Conservation (phyloP, 352 stramenopile species). For the Pythium biforme region DNA sequence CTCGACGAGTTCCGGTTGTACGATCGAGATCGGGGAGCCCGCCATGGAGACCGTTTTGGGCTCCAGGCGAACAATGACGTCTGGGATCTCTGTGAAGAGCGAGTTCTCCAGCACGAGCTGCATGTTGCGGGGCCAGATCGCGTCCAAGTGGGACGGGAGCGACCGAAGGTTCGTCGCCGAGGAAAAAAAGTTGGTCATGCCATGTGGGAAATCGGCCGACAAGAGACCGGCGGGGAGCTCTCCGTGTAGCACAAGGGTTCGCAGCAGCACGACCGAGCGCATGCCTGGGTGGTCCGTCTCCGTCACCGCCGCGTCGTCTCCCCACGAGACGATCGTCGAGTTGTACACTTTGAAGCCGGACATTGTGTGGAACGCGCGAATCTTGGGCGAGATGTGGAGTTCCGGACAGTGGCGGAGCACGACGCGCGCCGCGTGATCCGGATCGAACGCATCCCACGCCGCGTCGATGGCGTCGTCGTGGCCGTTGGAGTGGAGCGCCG, state of each 20-base stretch:
- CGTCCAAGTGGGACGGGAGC: slow-evolving; percentile 9
- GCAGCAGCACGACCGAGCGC: background rate
- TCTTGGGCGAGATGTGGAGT: background rate
- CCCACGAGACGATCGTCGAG: slow-evolving; percentile 11
- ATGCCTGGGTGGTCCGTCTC: background rate
- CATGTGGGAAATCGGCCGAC: slow-evolving; percentile 5
- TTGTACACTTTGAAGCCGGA: slow-evolving; percentile 22
- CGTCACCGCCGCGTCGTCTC: background rate
- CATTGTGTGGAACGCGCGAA: background rate
- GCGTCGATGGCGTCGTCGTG: background rate
- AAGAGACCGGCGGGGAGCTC: slow-evolving; percentile 9
- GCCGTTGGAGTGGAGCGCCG: background rate
- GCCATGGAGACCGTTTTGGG: slow-evolving; percentile 9
- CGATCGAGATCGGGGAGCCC: background rate
- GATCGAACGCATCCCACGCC: slow-evolving; percentile 4
- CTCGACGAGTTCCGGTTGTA: slow-evolving; percentile 6
- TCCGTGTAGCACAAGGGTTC: background rate
- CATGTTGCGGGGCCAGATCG: slow-evolving; percentile 1
- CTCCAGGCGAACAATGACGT: slow-evolving; percentile 4
- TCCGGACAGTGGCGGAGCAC: slow-evolving; percentile 18
- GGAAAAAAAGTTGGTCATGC: slow-evolving; percentile 6
- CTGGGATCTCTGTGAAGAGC: slow-evolving; percentile 10
- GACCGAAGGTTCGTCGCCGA: slow-evolving; percentile 11
- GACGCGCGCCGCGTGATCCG: background rate
- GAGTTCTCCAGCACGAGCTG: slow-evolving; percentile 18